Evolutionary conservation across 805 yeast genomes (phyloP), one percentile per base, ranked within the genome.

Genomic region (Lipomyces starkeyi): DNA sequence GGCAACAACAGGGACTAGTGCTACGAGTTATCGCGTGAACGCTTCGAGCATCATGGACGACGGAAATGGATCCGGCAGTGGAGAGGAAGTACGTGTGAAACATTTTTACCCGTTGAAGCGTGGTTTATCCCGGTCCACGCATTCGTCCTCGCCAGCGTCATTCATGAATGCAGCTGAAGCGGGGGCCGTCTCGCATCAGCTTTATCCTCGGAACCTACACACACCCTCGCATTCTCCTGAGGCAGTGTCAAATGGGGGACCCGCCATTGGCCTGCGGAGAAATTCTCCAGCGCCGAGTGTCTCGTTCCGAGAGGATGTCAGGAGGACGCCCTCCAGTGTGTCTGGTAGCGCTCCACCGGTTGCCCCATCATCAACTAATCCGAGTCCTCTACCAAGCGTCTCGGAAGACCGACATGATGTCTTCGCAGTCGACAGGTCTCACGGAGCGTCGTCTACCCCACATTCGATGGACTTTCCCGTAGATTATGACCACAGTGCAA

Each of bases 101-200:
- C 71, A 69, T 58, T 25, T 67, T 17, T 58, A 69, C 58, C 72
- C 72, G 11, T 54, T 69, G 25, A 66, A 67, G 53, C 68, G 71
- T 4, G 72, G 72, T 5, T 63, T 61, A 40, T 66, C 72, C 14
- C 63, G 66, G 14, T 68, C 72, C 34, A 59, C 56, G 14, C 58
- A 68, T 35, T 68, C 71, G 27, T 37, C 65, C 27, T 68, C 72
- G 57, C 68, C 72, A 6, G 65, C 55, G 54, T 59, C 69, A 32
- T 53, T 58, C 32, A 40, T 58, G n/a, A 53, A 34, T 20, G 32
- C 59, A 5, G 35, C 20, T 13, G 27, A 43, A 27, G 34, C 3
- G 22, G 34, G 58, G 6, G 9, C 47, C 6, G 56, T 14, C 56
- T 17, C 34, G 25, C 32, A 7, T 53, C 56, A 53, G 56, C 14